A percentile compares a stretch with the other conserved stretches of the same genome.
Evolutionary conservation across 2,329 filamentous ascomycete species (phyloP).

Genomic region (Exophiala spinifera): DNA sequence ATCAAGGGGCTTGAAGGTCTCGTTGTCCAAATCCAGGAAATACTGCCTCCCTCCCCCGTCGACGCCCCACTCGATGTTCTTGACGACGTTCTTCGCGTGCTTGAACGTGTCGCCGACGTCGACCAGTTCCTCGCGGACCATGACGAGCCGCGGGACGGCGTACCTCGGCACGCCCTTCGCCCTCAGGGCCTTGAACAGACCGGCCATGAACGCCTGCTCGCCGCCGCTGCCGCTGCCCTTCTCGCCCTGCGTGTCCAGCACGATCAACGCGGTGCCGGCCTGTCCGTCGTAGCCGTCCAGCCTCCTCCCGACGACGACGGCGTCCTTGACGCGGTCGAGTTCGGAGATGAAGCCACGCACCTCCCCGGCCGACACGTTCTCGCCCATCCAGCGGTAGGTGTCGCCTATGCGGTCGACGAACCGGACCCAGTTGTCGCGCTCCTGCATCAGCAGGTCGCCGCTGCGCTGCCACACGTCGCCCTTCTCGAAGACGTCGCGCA

Average conservation of each 20-base stretch:
- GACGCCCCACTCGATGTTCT: conserved; percentile 43
- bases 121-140: conserved; percentile 45
- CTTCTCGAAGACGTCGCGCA: conserved; percentile 68
- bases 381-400: conserved; percentile 62
- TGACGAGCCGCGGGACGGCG: conserved; percentile 47
- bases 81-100: conserved; percentile 46
- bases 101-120: conserved; percentile 51
- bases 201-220: conserved; percentile 37
- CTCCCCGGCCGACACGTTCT: conserved; percentile 78
- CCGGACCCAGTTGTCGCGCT: conserved; percentile 67
- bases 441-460: conserved; percentile 73
- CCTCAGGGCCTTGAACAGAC: conserved; percentile 39
- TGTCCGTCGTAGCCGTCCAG: conserved; percentile 47
- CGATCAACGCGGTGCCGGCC: conserved; percentile 48
- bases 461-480: conserved; percentile 81
- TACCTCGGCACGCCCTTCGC: conserved; percentile 47
- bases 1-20: conserved; percentile 40
- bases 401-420: conserved; percentile 68
- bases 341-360: conserved; percentile 69
- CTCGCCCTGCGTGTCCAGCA: conserved; percentile 35
- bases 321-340: conserved; percentile 66
- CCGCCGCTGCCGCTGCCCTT: conserved; percentile 13
- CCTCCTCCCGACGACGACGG: conserved; percentile 73
- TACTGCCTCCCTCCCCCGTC: conserved; percentile 36
- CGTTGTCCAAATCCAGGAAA: conserved; percentile 41